A percentile compares a stretch with the other conserved stretches of the same genome.
Evolutionary conservation across 2,329 filamentous ascomycete genomes (phyloP).

Genomic region (Amylocarpus encephaloides): DNA sequence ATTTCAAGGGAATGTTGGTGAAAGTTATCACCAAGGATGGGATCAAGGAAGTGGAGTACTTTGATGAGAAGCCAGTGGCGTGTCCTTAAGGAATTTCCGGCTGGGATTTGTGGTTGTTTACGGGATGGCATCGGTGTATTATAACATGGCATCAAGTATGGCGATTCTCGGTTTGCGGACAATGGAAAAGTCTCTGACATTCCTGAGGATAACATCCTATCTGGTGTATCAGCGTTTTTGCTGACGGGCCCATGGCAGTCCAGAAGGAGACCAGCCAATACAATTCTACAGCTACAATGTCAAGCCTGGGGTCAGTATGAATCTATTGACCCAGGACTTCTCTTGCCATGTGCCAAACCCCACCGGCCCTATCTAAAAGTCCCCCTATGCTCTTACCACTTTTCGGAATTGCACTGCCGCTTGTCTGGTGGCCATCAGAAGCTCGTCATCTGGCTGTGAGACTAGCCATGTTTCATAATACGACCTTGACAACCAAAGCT

Average conservation of each 20-base stretch:
- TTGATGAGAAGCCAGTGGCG: constrained; percentile 49
- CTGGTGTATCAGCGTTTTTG: background rate
- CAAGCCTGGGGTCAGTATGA: too few relatives aligned
- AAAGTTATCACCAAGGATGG: constrained; percentile 96
- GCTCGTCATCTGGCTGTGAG: too few relatives aligned
- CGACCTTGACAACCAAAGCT: too few relatives aligned
- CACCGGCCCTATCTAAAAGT: too few relatives aligned
- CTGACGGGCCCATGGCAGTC: background rate
- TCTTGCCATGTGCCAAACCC: too few relatives aligned
- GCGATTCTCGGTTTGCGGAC: constrained; percentile 7
- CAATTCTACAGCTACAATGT: too few relatives aligned
- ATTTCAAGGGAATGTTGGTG: constrained; percentile 95
- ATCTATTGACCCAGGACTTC: too few relatives aligned
- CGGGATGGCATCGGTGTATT: constrained; percentile 23
- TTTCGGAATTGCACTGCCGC: too few relatives aligned
- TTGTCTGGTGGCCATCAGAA: too few relatives aligned
- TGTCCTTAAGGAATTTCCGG: constrained; percentile 20
- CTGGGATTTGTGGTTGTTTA: constrained; percentile 7
- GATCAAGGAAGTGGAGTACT: constrained; percentile 75
- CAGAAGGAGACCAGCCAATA: background rate
- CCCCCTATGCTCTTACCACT: too few relatives aligned
- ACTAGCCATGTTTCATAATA: too few relatives aligned
- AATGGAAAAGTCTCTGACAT: background rate
- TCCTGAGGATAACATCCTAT: background rate
- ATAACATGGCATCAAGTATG: constrained; percentile 27